A percentile compares a stretch with the other conserved stretches of the same genome.
phyloP scores from a whole-genome alignment of 495 filamentous ascomycete genomes.

The Hypoxylon crocopeplum region DNA sequence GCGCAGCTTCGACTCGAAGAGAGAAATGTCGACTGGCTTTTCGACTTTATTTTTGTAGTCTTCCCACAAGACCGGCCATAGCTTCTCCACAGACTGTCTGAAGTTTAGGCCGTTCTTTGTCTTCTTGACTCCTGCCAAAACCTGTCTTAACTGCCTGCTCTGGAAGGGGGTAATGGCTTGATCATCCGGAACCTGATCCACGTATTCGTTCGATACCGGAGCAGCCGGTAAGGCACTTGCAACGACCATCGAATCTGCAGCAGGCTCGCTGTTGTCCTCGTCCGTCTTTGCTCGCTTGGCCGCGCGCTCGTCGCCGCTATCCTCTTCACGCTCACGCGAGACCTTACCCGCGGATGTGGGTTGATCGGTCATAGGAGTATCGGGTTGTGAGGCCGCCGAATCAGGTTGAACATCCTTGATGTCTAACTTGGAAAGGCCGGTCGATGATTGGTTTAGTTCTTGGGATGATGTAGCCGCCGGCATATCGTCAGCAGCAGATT shows the following conservation, averaged over 20 bases:
- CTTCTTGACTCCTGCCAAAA: constrained; percentile 78
- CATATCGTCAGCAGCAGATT: constrained; percentile 31
- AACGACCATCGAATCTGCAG: constrained; percentile 39
- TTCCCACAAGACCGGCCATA: constrained; percentile 57
- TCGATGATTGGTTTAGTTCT: constrained; percentile 31
- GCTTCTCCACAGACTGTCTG: constrained; percentile 67
- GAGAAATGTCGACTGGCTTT: constrained; percentile 80
- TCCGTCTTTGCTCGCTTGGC: constrained; percentile 78
- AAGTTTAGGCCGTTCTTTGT: constrained; percentile 78
- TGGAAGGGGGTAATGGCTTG: constrained; percentile 55
- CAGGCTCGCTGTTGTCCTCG: constrained; percentile 42
- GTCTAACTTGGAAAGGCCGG: constrained; percentile 41
- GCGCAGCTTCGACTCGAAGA: constrained; percentile 81
- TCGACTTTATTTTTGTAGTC: constrained; percentile 77
- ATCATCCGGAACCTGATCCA: constrained; percentile 37
- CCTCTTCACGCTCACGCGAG: constrained; percentile 74
- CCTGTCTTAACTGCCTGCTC: constrained; percentile 52
- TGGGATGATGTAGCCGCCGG: constrained; percentile 33
- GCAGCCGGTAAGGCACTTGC: constrained; percentile 13
- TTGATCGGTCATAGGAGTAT: constrained; percentile 48
- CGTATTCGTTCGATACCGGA: constrained; percentile 22
- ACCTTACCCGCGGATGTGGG: constrained; percentile 55
- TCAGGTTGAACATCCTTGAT: constrained; percentile 37
- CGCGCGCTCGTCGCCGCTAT: constrained; percentile 73
- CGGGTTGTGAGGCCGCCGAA: constrained; percentile 30